Percentiles rank a stretch among this genome's conserved stretches.
Conservation (phyloP, 257 asterid genomes). For the Leptodermis oblonga region DNA sequence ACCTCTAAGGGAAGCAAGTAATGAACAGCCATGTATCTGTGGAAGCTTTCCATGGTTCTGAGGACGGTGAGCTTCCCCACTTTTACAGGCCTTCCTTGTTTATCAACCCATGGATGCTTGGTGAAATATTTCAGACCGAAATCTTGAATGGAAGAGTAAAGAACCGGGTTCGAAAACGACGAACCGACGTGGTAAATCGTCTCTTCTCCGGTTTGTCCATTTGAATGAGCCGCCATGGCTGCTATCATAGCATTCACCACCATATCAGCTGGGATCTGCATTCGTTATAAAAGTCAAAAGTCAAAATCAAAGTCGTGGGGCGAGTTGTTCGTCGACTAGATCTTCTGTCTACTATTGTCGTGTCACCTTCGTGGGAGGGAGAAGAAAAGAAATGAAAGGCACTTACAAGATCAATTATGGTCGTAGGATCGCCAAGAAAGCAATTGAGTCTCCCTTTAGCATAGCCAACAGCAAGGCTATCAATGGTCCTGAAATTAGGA, state of each 20-base stretch:
- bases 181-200: slow-evolving; percentile 76
- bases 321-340: no score
- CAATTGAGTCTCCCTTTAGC: slow-evolving; percentile 76
- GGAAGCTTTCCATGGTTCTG: slow-evolving; percentile 59
- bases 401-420: slow-evolving; percentile 68
- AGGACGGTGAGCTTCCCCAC: slow-evolving; percentile 60
- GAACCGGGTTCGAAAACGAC: slow-evolving; percentile 67
- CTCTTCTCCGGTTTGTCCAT: slow-evolving; percentile 27
- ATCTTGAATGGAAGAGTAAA: slow-evolving; percentile 35
- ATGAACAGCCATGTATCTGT: slow-evolving; percentile 49
- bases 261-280: slow-evolving; percentile 94
- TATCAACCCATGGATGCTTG: slow-evolving; percentile 70
- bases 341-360: no score
- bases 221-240: slow-evolving; percentile 59
- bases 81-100: slow-evolving; percentile 58
- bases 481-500: slow-evolving; percentile 56
- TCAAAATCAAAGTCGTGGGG: no score
- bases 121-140: slow-evolving; percentile 45
- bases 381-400: no score
- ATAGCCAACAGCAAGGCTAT: slow-evolving; percentile 77
- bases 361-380: no score
- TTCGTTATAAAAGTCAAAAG: no score
- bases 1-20: slow-evolving; percentile 88
- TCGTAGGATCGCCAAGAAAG: slow-evolving; percentile 58
- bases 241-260: slow-evolving; percentile 86